Evolutionary conservation across 305 asterid species (phyloP).

Genomic region (Andrographis paniculata): DNA sequence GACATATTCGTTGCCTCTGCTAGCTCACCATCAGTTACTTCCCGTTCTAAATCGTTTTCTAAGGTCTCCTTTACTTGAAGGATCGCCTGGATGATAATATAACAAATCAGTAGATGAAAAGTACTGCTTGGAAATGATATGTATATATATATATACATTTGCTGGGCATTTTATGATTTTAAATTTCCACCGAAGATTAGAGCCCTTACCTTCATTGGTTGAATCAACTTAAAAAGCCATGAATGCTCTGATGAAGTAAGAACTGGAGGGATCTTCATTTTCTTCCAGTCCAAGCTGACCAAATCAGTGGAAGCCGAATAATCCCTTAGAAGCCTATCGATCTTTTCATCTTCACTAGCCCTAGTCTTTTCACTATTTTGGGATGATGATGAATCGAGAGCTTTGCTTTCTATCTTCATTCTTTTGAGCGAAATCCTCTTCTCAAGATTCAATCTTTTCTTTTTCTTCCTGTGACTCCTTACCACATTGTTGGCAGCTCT

Average conservation of each 20-base stretch:
- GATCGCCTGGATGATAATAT: conserved; percentile 42
- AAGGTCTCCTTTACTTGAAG: conserved; percentile 46
- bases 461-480: conserved; percentile 32
- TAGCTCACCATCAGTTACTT: conserved; percentile 39
- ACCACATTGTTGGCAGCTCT: conserved; percentile 24
- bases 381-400: conserved; percentile 14
- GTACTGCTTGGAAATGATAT: conserved; percentile 1
- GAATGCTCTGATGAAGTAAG: conserved; percentile 64
- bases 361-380: conserved; percentile 15
- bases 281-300: conserved; percentile 70
- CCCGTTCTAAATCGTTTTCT: conserved; percentile 42
- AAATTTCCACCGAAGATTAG: conserved; percentile 1
- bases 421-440: conserved; percentile 45
- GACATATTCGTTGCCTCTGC: conserved; percentile 36
- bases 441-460: conserved; percentile 47
- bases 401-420: conserved; percentile 31
- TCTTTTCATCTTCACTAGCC: conserved; percentile 36
- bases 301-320: conserved; percentile 48
- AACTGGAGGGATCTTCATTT: conserved; percentile 75
- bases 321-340: conserved; percentile 53
- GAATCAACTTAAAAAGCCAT: conserved; percentile 72
- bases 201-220: conserved; percentile 53
- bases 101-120: conserved; percentile 17
- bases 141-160: conserved; percentile 1
- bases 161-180: not conserved